Conservation (phyloP, 2,329 filamentous ascomycete species). For the Pyrenochaeta sp. region DNA sequence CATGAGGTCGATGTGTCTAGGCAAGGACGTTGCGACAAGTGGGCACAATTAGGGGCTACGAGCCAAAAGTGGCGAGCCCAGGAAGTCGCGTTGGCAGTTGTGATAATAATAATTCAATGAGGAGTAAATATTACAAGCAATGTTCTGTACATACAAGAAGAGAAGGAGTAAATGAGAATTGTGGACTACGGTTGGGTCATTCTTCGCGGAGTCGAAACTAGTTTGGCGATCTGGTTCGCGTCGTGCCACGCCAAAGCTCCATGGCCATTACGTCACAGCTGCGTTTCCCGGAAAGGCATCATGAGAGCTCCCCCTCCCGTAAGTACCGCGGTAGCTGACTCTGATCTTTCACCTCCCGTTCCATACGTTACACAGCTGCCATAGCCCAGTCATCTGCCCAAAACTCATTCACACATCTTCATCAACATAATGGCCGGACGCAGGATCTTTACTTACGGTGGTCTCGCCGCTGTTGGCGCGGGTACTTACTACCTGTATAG, state of each 20-base stretch:
- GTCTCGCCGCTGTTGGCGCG: slow-evolving; percentile 63
- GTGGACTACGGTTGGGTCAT: slow-evolving; percentile 5
- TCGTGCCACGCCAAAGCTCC: slow-evolving; percentile 30
- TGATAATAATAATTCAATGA: slow-evolving; percentile 3
- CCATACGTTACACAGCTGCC: slow-evolving; percentile 9
- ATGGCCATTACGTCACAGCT: slow-evolving; percentile 34
- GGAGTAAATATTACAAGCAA: slow-evolving; percentile 3
- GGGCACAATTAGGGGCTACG: slow-evolving; percentile 30
- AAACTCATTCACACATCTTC: not conserved
- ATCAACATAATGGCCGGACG: slow-evolving; percentile 37
- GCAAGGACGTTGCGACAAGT: slow-evolving; percentile 26
- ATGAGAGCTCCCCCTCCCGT: slow-evolving; percentile 31
- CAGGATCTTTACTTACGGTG: slow-evolving; percentile 36
- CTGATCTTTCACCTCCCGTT: slow-evolving; percentile 9
- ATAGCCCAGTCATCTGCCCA: slow-evolving; percentile 4
- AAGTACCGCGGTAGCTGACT: slow-evolving; percentile 28
- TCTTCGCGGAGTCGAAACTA: slow-evolving; percentile 8
- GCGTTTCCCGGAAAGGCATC: slow-evolving; percentile 31
- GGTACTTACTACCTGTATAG: slow-evolving; percentile 89
- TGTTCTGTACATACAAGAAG: slow-evolving; percentile 10
- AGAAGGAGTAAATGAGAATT: slow-evolving; percentile 4
- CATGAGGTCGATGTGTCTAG: slow-evolving; percentile 35
- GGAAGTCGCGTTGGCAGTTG: slow-evolving; percentile 7
- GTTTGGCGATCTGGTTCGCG: slow-evolving; percentile 32
- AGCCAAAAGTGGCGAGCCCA: slow-evolving; percentile 7